phyloP scores from a whole-genome alignment of 2,329 filamentous ascomycete genomes.

The Xylaria arbuscula region DNA sequence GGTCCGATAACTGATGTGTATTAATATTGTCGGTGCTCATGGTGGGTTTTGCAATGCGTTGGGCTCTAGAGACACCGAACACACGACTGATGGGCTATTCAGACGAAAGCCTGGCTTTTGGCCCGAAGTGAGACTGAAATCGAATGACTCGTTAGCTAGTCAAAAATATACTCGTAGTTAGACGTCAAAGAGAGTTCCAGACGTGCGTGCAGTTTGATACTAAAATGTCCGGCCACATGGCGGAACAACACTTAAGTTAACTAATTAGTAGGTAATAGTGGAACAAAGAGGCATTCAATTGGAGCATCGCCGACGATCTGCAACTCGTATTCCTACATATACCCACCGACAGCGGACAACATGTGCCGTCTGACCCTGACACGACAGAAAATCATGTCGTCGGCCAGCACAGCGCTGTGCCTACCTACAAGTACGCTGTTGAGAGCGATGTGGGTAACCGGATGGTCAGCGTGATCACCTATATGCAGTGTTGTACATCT shows the following conservation, averaged over 20 bases:
- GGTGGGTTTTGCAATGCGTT: not conserved
- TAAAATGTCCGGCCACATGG: not conserved
- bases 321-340: conserved; percentile 28
- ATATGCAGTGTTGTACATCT: conserved; percentile 7
- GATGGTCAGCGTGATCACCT: conserved; percentile 10
- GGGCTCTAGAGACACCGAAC: not conserved
- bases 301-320: conserved; percentile 10
- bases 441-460: conserved; percentile 14
- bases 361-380: not conserved
- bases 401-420: conserved; percentile 1
- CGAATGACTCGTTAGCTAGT: not conserved
- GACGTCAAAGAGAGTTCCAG: not conserved
- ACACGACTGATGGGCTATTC: not conserved
- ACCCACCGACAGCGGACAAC: conserved; percentile 6
- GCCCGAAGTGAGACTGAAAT: too few species aligned
- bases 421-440: conserved; percentile 18
- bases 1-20: not conserved
- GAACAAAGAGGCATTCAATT: conserved; percentile 12
- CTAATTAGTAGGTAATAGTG: conserved; percentile 14
- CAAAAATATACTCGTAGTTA: not conserved
- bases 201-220: not conserved
- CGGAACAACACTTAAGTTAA: not conserved
- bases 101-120: not conserved
- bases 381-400: not conserved
- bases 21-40: not conserved